Evolutionary conservation across 2,329 filamentous ascomycete genomes (phyloP).

Genomic region (Neonectria coccinea): DNA sequence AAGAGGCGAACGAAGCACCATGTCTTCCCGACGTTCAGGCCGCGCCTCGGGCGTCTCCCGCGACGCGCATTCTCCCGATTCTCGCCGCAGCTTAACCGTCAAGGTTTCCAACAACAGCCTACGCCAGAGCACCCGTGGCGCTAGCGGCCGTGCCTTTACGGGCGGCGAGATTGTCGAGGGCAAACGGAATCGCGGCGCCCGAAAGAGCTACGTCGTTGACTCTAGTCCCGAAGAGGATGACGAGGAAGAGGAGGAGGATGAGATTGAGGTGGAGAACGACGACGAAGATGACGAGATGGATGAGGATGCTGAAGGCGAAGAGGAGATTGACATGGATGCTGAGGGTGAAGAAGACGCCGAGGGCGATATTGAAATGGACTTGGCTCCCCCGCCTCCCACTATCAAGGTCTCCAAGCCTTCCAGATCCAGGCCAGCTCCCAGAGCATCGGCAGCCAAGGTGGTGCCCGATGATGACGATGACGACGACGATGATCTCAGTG

Average conservation of each 20-base stretch:
- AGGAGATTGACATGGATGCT: conserved; percentile 55
- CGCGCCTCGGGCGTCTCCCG: conserved; percentile 59
- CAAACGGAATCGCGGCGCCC: conserved; percentile 65
- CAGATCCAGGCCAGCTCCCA: conserved; percentile 51
- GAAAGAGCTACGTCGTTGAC: conserved; percentile 72
- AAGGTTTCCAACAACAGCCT: conserved; percentile 65
- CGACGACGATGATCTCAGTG: conserved; percentile 65
- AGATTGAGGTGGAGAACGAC: conserved; percentile 56
- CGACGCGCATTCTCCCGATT: conserved; percentile 61
- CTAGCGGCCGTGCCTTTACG: conserved; percentile 54
- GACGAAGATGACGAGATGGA: conserved; percentile 56
- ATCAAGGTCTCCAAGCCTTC: conserved; percentile 64
- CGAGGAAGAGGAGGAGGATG: conserved; percentile 53
- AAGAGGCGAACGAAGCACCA: conserved; percentile 54
- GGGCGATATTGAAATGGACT: conserved; percentile 60
- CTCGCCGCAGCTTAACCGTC: conserved; percentile 60
- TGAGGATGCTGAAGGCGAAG: conserved; percentile 56
- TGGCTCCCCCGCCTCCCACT: conserved; percentile 52
- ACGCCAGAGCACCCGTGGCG: conserved; percentile 61
- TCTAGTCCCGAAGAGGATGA: conserved; percentile 63
- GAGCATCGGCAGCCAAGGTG: conserved; percentile 49
- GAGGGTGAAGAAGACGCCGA: conserved; percentile 60
- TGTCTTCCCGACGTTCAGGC: conserved; percentile 66
- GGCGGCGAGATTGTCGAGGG: conserved; percentile 62
- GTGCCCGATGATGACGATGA: conserved; percentile 59